Percentiles rank a stretch among this genome's conserved stretches.
Conservation (phyloP, 768 basidiomycete species). For the Neoboletus magnificus region DNA sequence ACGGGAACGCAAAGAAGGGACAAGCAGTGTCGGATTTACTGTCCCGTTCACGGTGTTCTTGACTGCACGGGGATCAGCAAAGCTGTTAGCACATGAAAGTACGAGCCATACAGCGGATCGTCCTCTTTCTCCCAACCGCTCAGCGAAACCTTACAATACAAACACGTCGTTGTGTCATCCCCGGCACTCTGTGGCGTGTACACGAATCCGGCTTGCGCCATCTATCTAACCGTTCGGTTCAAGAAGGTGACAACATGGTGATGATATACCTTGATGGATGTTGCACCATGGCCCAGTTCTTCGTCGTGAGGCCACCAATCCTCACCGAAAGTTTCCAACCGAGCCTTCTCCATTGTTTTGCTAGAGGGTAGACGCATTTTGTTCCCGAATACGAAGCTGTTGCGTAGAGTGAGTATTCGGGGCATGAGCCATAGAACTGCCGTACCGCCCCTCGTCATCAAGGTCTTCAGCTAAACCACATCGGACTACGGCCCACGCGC, state of each 20-base stretch:
- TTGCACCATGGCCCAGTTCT: constrained; percentile 60
- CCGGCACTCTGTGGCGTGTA: constrained; percentile 64
- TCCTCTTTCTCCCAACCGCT: constrained; percentile 87
- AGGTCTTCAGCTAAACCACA: constrained; percentile 65
- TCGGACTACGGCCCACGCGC: constrained; percentile 79
- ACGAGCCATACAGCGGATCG: constrained; percentile 71
- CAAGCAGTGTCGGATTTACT: constrained; percentile 43
- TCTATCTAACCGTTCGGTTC: constrained; percentile 35
- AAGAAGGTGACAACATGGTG: neutral
- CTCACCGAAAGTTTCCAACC: constrained; percentile 62
- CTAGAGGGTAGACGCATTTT: constrained; percentile 61
- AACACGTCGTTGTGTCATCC: constrained; percentile 81
- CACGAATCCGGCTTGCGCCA: constrained; percentile 88
- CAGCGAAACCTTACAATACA: constrained; percentile 78
- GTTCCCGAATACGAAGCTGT: constrained; percentile 58
- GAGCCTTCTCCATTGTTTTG: constrained; percentile 68
- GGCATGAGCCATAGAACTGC: neutral
- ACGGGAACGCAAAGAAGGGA: constrained; percentile 38
- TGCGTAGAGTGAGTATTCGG: neutral
- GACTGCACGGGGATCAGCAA: constrained; percentile 37
- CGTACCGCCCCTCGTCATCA: constrained; percentile 56
- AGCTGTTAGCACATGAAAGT: neutral
- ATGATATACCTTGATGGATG: constrained; percentile 57
- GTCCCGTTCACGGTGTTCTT: constrained; percentile 71
- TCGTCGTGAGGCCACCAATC: constrained; percentile 81